Percentiles rank a stretch among this genome's conserved stretches.
Evolutionary conservation across 768 basidiomycete species (phyloP).

Genomic region (Paxillus rubicundulus): DNA sequence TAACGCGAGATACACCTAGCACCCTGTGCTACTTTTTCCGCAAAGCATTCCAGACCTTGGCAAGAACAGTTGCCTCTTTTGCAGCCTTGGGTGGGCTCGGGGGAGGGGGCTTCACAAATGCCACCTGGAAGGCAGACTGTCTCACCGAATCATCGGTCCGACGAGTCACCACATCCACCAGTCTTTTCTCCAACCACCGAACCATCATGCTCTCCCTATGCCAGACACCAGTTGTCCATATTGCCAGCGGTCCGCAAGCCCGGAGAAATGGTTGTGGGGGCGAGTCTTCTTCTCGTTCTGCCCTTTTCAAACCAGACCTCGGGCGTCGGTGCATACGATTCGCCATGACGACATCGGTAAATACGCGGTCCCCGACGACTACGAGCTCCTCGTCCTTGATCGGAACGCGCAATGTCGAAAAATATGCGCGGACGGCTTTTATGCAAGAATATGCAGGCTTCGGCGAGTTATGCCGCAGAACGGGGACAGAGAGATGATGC

Average conservation of each 20-base stretch:
- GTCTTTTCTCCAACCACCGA: conserved; percentile 54
- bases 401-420: conserved; percentile 56
- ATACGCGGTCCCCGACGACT: conserved; percentile 87
- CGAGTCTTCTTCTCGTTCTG: conserved; percentile 7
- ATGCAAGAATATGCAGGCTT: conserved; percentile 87
- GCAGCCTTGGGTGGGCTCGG: neutral
- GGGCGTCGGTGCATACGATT: conserved; percentile 55
- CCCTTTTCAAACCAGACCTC: conserved; percentile 4
- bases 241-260: conserved; percentile 53
- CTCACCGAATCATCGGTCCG: conserved; percentile 26
- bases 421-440: conserved; percentile 67
- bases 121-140: neutral
- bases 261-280: conserved; percentile 5
- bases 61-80: neutral
- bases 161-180: conserved; percentile 46
- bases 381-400: conserved; percentile 64
- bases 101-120: neutral
- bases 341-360: conserved; percentile 88
- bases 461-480: conserved; percentile 69
- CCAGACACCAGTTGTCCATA: conserved; percentile 76
- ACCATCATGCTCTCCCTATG: conserved; percentile 57
- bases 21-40: neutral
- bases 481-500: conserved; percentile 72
- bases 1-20: neutral
- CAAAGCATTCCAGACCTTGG: neutral